phyloP scores from a whole-genome alignment of 1,284 basidiomycete species.

The Boletus subluridellus region DNA sequence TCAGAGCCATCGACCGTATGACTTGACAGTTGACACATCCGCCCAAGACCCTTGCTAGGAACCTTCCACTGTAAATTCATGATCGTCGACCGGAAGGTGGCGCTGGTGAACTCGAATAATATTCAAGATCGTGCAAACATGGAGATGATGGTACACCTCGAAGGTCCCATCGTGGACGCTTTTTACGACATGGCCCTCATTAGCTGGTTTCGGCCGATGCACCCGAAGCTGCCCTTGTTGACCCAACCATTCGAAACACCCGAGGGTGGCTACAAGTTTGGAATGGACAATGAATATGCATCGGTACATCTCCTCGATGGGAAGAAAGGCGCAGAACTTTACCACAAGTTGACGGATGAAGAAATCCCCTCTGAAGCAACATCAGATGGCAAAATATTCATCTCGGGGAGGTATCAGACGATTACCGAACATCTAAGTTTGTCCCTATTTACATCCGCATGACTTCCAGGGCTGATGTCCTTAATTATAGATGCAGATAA shows the following conservation, averaged over 20 bases:
- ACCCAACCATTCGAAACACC: conserved; percentile 25
- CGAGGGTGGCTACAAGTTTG: conserved; percentile 44
- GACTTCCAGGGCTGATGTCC: conserved; percentile 8
- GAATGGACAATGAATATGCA: conserved; percentile 46
- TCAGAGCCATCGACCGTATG: neutral
- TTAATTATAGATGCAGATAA: conserved; percentile 34
- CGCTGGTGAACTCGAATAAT: conserved; percentile 72
- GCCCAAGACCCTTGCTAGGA: conserved; percentile 55
- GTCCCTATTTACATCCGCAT: conserved; percentile 1
- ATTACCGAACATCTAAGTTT: conserved; percentile 38
- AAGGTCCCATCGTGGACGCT: conserved; percentile 67
- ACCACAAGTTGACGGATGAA: conserved; percentile 18
- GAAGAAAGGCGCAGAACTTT: conserved; percentile 28
- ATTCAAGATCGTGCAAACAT: conserved; percentile 70
- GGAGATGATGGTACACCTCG: conserved; percentile 66
- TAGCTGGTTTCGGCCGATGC: conserved; percentile 57
- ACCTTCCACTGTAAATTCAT: conserved; percentile 81
- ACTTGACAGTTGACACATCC: conserved; percentile 27
- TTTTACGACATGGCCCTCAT: conserved; percentile 74
- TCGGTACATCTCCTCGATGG: conserved; percentile 32
- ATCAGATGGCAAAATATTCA: conserved; percentile 18
- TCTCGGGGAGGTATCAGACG: conserved; percentile 34
- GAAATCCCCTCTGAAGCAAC: conserved; percentile 10
- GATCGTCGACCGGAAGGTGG: conserved; percentile 70
- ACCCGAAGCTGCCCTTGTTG: conserved; percentile 56